Evolutionary conservation across 495 filamentous ascomycete genomes (phyloP), one percentile per base, ranked within the genome.

Genomic region (Podospora australis): DNA sequence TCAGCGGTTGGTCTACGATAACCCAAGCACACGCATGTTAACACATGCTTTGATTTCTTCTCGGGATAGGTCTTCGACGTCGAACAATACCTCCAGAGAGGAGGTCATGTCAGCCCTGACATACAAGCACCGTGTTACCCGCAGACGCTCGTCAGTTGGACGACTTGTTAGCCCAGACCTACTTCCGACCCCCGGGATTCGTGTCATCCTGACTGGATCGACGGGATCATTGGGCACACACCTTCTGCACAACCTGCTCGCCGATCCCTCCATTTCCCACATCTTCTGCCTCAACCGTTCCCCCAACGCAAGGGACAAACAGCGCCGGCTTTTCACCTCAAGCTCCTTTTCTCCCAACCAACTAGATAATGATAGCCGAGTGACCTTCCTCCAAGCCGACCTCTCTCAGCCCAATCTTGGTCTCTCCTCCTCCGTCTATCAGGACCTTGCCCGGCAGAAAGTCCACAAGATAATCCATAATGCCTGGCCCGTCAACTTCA

Each of bases 181-280:
- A n/a, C n/a, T n/a, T n/a, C n/a, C n/a, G n/a, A n/a, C n/a, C n/a
- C n/a, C n/a, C n/a, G n/a, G n/a, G n/a, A n/a, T n/a, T n/a, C n/a
- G 64, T 6, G 62, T 76, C 20, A 50, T 77, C 41, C 56, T 79
- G 8, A 78, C 71, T 1, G 75, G 74, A 13, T 67, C 70, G 1
- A 78, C 76, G 3, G 76, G 75, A 6, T 57, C 66, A 5, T 53
- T 80, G 0, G 76, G 77, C 14, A 69, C 61, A 2, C 68, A 73
- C 46, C 52, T 79, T 7, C 55, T 79, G 7, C 53, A 64, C 38
- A 39, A 50, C 0, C 54, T 77, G 0, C 42, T 70, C 2, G 36
- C 44, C 10, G 8, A 19, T 22, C 45, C 54, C 0, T 35, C 36
- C 0, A 53, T 77, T 7, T 14, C 41, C 2, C 66, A 68, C 25